Conservation (phyloP, 1,139 yeast genomes). For the Zygosaccharomyces sapae region DNA sequence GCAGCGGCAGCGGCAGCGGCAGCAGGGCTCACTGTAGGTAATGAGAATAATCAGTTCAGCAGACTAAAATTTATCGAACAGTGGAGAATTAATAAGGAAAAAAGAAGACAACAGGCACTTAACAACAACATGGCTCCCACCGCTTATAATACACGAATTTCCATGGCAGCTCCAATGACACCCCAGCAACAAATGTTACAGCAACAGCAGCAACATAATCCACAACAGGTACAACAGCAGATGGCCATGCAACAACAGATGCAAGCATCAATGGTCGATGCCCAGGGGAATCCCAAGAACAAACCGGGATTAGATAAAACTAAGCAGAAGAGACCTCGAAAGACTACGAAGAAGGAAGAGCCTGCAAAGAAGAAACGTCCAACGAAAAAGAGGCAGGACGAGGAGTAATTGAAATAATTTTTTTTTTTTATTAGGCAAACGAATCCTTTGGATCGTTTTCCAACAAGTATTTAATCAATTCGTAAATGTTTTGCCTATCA, state of each 20-base stretch:
- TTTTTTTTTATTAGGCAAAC: conserved; percentile 23
- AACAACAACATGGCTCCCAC: conserved; percentile 23
- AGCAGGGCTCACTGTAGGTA: conserved; percentile 28
- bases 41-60: conserved; percentile 45
- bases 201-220: conserved; percentile 16
- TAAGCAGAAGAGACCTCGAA: conserved; percentile 32
- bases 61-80: conserved; percentile 49
- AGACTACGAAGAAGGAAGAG: conserved; percentile 26
- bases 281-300: conserved; percentile 14
- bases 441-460: conserved; percentile 36
- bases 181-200: conserved; percentile 33
- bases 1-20: conserved; percentile 37
- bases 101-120: conserved; percentile 40
- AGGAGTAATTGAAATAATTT: conserved; percentile 7
- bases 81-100: conserved; percentile 43
- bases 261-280: conserved; percentile 8
- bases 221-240: conserved; percentile 8
- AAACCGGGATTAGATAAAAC: conserved; percentile 21
- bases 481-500: conserved; percentile 61
- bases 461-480: conserved; percentile 46
- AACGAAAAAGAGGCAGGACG: conserved; percentile 30
- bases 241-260: conserved; percentile 17
- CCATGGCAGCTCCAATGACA: conserved; percentile 34
- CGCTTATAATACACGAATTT: conserved; percentile 32
- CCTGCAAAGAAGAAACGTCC: conserved; percentile 30